Conservation (phyloP, 352 stramenopile genomes). For the Phytophthora litchii region DNA sequence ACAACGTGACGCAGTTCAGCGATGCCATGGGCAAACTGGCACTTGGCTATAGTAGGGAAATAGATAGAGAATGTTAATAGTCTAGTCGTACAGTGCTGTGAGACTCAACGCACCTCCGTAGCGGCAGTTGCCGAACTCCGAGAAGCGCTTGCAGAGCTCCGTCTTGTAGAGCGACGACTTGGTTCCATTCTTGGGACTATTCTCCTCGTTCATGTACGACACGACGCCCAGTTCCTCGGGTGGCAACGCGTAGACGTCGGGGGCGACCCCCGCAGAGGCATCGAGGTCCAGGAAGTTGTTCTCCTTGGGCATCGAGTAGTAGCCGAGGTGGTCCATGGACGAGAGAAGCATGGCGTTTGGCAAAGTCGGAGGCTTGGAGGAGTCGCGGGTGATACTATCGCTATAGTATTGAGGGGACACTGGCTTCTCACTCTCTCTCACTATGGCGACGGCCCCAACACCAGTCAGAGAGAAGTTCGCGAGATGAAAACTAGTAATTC, state of each 20-base stretch:
- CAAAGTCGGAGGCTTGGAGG: constrained; percentile 9
- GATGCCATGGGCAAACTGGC: constrained; percentile 86
- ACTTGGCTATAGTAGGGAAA: constrained; percentile 62
- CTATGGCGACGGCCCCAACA: constrained; percentile 25
- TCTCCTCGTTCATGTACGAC: constrained; percentile 79
- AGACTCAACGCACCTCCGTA: constrained; percentile 84
- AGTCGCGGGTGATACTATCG: constrained; percentile 18
- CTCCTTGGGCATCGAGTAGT: constrained; percentile 82
- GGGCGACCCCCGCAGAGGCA: constrained; percentile 33
- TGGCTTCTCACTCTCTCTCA: constrained; percentile 19
- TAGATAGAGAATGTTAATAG: constrained; percentile 14
- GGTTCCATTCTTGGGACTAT: constrained; percentile 83
- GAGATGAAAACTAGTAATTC: constrained; percentile 32
- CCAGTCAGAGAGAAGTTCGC: constrained; percentile 32
- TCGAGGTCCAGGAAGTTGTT: constrained; percentile 73
- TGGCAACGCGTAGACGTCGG: constrained; percentile 49
- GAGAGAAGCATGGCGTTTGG: constrained; percentile 82
- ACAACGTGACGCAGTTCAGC: constrained; percentile 83
- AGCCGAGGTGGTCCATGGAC: constrained; percentile 85
- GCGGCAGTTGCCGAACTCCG: constrained; percentile 86
- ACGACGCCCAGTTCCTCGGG: constrained; percentile 46
- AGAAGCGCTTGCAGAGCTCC: constrained; percentile 88
- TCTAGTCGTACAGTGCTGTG: too few relatives aligned
- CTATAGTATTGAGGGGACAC: constrained; percentile 26
- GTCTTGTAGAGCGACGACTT: constrained; percentile 90